Conservation (phyloP, 108 stramenopile genomes). For the Cyclostephanos tholiformis region DNA sequence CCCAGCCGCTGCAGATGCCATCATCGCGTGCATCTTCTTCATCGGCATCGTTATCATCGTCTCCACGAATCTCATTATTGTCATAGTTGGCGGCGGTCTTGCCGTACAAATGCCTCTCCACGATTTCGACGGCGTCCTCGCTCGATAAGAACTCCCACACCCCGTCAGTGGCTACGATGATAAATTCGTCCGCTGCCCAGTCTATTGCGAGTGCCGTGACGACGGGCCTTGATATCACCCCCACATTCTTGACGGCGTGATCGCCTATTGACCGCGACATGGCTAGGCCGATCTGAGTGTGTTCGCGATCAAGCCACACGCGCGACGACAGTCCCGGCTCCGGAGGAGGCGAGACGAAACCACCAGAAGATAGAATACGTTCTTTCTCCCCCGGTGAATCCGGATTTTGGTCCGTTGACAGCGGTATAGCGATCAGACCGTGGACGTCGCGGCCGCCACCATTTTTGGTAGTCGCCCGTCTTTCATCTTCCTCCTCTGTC, state of each 20-base stretch:
- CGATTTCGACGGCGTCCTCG: constrained; percentile 75
- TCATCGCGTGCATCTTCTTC: background rate
- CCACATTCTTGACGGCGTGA: constrained; percentile 88
- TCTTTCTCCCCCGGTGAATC: constrained; percentile 74
- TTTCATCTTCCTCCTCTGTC: background rate
- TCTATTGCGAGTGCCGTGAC: constrained; percentile 63
- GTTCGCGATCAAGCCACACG: constrained; percentile 89
- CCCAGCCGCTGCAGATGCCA: constrained; percentile 16
- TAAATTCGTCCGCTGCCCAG: constrained; percentile 74
- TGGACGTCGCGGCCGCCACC: background rate
- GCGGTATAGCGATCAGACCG: constrained; percentile 53
- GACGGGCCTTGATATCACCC: constrained; percentile 94
- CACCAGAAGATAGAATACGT: constrained; percentile 86
- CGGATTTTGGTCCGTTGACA: constrained; percentile 92
- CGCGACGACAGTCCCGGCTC: constrained; percentile 88
- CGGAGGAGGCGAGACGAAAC: constrained; percentile 92
- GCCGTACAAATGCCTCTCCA: constrained; percentile 53
- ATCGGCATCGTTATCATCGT: too few species aligned
- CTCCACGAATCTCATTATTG: background rate
- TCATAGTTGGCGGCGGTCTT: constrained; percentile 3
- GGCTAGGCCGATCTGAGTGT: constrained; percentile 94
- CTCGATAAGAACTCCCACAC: constrained; percentile 96
- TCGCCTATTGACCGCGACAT: constrained; percentile 96
- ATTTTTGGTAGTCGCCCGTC: background rate
- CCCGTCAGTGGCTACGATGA: constrained; percentile 92